These are phyloP conservation scores for Mollisia scopiformis DNA, from an alignment of 2,329 filamentous ascomycete genomes.

Conservation along the genomic window DNA sequence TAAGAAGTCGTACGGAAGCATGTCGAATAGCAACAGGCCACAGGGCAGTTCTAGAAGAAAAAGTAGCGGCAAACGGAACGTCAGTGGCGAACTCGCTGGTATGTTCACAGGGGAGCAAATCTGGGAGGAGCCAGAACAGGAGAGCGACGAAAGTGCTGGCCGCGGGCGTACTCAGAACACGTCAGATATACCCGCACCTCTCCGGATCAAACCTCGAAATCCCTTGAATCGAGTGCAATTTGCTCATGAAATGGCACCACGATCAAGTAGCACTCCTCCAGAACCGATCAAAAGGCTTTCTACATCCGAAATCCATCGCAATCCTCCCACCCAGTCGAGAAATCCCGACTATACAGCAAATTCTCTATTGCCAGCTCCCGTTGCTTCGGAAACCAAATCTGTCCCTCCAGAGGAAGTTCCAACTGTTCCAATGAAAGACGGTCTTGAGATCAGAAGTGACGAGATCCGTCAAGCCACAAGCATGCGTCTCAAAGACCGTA, in stretches of 20 bases:
- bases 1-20: constrained; percentile 32
- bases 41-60: constrained; percentile 22
- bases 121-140: constrained; percentile 80
- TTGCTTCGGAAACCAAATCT: constrained; percentile 22
- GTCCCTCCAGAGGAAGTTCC: neutral
- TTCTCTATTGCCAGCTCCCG: constrained; percentile 34
- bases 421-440: constrained; percentile 60
- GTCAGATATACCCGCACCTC: constrained; percentile 44
- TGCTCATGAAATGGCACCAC: constrained; percentile 41
- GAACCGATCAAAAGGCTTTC: constrained; percentile 43
- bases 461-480: constrained; percentile 91
- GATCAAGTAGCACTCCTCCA: constrained; percentile 46
- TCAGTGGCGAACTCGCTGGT: constrained; percentile 65
- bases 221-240: constrained; percentile 65
- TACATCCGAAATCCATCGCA: constrained; percentile 77
- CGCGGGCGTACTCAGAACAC: constrained; percentile 30
- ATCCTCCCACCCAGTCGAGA: constrained; percentile 80
- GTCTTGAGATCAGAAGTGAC: constrained; percentile 80
- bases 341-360: constrained; percentile 82
- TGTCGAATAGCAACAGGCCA: constrained; percentile 19
- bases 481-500: constrained; percentile 85
- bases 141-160: constrained; percentile 36
- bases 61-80: constrained; percentile 55
- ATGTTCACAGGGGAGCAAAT: constrained; percentile 80
- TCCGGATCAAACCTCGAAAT: constrained; percentile 65